phyloP scores from a whole-genome alignment of 2,329 filamentous ascomycete genomes.

The Nemania bipapillata region DNA sequence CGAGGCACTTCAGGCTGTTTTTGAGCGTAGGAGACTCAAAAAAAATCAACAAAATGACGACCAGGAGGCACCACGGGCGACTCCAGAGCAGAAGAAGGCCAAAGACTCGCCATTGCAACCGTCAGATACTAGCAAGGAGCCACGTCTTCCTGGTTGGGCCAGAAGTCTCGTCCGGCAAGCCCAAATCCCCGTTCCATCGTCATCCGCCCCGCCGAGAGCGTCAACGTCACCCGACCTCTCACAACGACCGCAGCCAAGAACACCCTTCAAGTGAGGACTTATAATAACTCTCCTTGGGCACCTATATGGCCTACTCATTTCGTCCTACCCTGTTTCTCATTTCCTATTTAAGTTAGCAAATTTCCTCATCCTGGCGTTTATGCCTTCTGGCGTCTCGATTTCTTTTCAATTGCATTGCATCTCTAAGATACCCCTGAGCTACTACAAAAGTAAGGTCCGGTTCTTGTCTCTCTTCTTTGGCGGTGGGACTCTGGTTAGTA shows the following conservation, averaged over 20 bases:
- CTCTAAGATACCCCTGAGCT: slow-evolving; percentile 42
- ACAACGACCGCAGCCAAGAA: slow-evolving; percentile 34
- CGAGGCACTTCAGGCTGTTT: slow-evolving; percentile 37
- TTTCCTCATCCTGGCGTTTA: slow-evolving; percentile 9
- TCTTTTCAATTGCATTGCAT: slow-evolving; percentile 17
- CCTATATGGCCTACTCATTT: background rate
- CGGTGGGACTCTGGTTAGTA: slow-evolving; percentile 13
- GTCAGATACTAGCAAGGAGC: slow-evolving; percentile 33
- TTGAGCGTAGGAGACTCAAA: slow-evolving; percentile 38
- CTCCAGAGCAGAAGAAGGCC: slow-evolving; percentile 41
- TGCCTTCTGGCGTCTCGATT: slow-evolving; percentile 25
- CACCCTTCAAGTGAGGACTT: slow-evolving; percentile 41
- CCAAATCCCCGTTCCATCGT: slow-evolving; percentile 37
- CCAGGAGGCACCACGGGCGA: slow-evolving; percentile 37
- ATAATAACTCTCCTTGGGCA: background rate
- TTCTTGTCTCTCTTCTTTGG: slow-evolving; percentile 24
- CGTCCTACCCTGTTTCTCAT: background rate
- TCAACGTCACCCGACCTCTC: slow-evolving; percentile 17
- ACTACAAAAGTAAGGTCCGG: slow-evolving; percentile 20
- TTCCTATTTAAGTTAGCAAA: background rate
- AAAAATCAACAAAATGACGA: slow-evolving; percentile 24
- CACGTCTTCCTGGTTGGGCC: slow-evolving; percentile 48
- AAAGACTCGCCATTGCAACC: slow-evolving; percentile 34
- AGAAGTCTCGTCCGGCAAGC: slow-evolving; percentile 41
- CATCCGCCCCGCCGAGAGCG: slow-evolving; percentile 22